Percentiles rank a stretch among this genome's conserved stretches.
Conservation (phyloP, 768 basidiomycete genomes). For the Macrolepiota fuliginosa region DNA sequence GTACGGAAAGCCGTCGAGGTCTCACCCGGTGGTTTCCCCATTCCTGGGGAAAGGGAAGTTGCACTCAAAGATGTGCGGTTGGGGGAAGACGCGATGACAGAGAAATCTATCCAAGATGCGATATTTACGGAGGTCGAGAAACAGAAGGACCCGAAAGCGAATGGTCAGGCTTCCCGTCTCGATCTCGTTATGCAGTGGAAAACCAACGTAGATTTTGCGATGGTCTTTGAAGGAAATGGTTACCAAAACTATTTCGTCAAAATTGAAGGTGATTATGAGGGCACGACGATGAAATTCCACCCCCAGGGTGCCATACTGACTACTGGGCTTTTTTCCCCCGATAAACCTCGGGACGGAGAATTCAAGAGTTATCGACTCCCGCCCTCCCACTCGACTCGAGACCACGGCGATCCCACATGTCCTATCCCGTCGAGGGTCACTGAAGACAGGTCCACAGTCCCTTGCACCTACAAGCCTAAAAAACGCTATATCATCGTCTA, state of each 20-base stretch:
- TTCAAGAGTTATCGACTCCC: background rate
- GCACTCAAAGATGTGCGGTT: conserved; percentile 21
- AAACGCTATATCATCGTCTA: background rate
- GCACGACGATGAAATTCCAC: too few species aligned
- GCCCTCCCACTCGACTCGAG: too few species aligned
- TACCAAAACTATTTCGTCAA: too few species aligned
- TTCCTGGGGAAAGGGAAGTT: background rate
- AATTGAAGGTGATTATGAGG: too few species aligned
- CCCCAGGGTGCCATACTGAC: background rate
- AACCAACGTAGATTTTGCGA: too few species aligned
- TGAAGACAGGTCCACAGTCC: too few species aligned
- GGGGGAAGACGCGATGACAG: conserved; percentile 9
- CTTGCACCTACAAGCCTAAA: background rate
- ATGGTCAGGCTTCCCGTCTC: background rate
- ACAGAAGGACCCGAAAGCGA: background rate
- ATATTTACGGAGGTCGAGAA: conserved; percentile 12
- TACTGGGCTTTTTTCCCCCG: background rate
- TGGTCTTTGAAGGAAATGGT: too few species aligned
- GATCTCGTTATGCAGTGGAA: too few species aligned
- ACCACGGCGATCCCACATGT: too few species aligned
- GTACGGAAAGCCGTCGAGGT: background rate
- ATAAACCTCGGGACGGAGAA: too few species aligned
- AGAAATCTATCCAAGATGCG: conserved; percentile 14
- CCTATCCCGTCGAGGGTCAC: too few species aligned
- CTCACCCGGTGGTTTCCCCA: background rate